Evolutionary conservation across 305 asterid species (phyloP), one percentile per base, ranked within the genome.

Genomic region (Striga hermonthica): DNA sequence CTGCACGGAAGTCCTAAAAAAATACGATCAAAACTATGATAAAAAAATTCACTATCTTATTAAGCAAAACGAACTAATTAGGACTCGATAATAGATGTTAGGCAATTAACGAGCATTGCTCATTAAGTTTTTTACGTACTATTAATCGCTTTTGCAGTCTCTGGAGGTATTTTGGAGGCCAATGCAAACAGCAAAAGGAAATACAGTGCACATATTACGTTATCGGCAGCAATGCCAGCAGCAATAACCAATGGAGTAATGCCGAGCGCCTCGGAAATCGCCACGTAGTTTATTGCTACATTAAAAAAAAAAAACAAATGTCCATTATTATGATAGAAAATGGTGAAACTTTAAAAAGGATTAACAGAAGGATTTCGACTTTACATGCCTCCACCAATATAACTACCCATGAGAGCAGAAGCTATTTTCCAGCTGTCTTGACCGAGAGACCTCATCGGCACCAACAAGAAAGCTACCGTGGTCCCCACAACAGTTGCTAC

Each of bases 201-300:
- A 76, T 90, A 90, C 40, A 83, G 4, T 44, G 86, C 95, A 77
- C 87, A 84, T 56, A 87, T 82, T 66, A 85, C 91, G 67, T 90
- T 90, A 78, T 90, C 95, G 28, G 95, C 95, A 66, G 92, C 97
- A 64, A 87, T 89, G 57, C 97, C 91, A 6, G 95, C 95, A 52
- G 97, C 91, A 58, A 87, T 65, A 66, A 90, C 86, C 38, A 90
- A 87, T 52, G 95, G 80, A 68, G 97, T 83, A 72, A 74, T 76
- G 13, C 74, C 70, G n/a, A 87, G 91, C 62, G 95, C 90, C 74
- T 87, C 88, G 35, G 81, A 84, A 62, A 90, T 81, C 22, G 97
- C 95, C 66, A 90, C 80, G 72, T 87, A 90, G 74, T 90, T 90
- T 68, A 90, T 90, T 58, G 97, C 95, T 87, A 83, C 83, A 81